Conservation (phyloP, 2,329 filamentous ascomycete genomes). For the Fusarium ambrosium region DNA sequence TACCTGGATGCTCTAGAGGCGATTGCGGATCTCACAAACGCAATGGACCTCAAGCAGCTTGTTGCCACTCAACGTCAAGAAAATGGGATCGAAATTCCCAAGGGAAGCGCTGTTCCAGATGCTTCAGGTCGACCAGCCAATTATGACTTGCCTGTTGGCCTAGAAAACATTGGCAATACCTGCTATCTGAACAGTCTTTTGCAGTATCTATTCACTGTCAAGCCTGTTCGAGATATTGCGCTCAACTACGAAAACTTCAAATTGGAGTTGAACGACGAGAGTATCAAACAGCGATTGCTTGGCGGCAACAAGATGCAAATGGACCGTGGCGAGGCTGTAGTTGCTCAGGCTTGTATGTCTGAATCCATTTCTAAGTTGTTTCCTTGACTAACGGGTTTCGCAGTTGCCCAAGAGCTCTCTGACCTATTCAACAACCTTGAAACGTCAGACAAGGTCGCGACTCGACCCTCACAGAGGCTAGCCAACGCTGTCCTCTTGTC, state of each 20-base stretch:
- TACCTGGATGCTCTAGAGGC: constrained; percentile 54
- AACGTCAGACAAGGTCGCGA: constrained; percentile 69
- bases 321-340: constrained; percentile 70
- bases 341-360: constrained; percentile 79
- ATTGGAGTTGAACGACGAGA: constrained; percentile 75
- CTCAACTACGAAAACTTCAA: constrained; percentile 80
- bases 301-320: constrained; percentile 72
- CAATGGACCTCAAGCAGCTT: constrained; percentile 47
- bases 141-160: constrained; percentile 80
- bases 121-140: constrained; percentile 42
- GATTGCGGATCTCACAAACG: constrained; percentile 51
- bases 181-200: constrained; percentile 98
- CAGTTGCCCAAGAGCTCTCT: constrained; percentile 82
- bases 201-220: constrained; percentile 94
- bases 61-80: constrained; percentile 45
- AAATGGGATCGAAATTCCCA: constrained; percentile 40
- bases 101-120: constrained; percentile 2
- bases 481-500: constrained; percentile 83
- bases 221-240: constrained; percentile 83
- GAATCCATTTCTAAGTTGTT: no score
- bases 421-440: constrained; percentile 79
- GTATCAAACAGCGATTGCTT: constrained; percentile 76
- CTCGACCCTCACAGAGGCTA: constrained; percentile 81
- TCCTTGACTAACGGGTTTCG: constrained; percentile 44
- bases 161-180: constrained; percentile 96